phyloP scores from a whole-genome alignment of 2,329 filamentous ascomycete genomes.

The Alternaria triticimaculans region DNA sequence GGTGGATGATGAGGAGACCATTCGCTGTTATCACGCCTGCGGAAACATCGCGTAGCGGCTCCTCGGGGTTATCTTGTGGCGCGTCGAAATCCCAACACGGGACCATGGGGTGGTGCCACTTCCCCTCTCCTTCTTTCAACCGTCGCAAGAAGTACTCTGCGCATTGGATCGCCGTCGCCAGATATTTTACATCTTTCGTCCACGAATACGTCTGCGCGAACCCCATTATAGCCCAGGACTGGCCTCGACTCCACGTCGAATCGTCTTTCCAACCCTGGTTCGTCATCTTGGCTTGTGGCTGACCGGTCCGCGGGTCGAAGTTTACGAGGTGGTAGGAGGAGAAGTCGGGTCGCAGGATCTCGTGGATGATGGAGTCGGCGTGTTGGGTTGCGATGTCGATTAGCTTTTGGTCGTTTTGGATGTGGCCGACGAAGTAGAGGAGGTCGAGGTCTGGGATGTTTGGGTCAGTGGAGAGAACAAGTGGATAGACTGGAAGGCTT shows the following conservation, averaged over 20 bases:
- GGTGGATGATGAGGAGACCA: conserved; percentile 50
- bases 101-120: conserved; percentile 41
- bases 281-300: conserved; percentile 55
- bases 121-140: conserved; percentile 45
- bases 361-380: conserved; percentile 45
- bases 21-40: conserved; percentile 53
- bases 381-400: conserved; percentile 50
- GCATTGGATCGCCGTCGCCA: conserved; percentile 53
- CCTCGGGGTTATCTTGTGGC: conserved; percentile 46
- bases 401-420: conserved; percentile 35
- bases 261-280: conserved; percentile 56
- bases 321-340: conserved; percentile 55
- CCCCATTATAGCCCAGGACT: conserved; percentile 59
- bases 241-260: conserved; percentile 58
- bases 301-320: conserved; percentile 54
- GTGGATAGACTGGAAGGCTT: no score
- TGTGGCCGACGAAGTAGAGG: conserved; percentile 47
- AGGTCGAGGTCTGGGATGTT: conserved; percentile 44
- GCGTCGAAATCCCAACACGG: conserved; percentile 62
- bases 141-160: conserved; percentile 56
- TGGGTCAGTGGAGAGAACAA: no score
- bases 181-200: conserved; percentile 53
- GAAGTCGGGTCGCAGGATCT: conserved; percentile 45
- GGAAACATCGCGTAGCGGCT: conserved; percentile 48
- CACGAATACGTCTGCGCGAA: conserved; percentile 58